Base-by-base conservation (phyloP, 2,329 filamentous ascomycete genomes). In the Botrytis sinoallii region DNA sequence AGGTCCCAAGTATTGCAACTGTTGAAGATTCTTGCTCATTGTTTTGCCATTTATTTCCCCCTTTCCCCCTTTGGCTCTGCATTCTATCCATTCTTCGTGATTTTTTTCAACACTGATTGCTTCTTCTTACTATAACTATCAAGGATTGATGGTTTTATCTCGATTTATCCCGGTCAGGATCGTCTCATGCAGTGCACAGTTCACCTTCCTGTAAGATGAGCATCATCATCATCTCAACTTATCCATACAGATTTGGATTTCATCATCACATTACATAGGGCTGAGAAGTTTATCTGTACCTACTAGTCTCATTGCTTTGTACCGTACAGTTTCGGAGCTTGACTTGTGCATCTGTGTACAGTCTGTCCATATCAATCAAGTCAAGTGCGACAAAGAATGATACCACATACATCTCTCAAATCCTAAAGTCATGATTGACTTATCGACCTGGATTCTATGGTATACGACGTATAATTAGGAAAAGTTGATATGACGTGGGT, bases 201-300 rank as follows among this genome's bases (percentile, higher is more conserved):
- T 59, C 66, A 69, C 52, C 65, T n/a, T 57, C 46, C 66, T 69
- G 52, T 68, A 40, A 42, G 65, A 68, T 29, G 65, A 42, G 35
- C 46, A 55, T 68, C 65, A 44, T 52, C 64, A 55, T 69, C 46
- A 48, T 48, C 66, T 69, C 38, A 69, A 69, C 18, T 68, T 29
- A 29, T 67, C 64, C 44, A 52, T 52, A n/a, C 44, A 67, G 12
- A 38, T 38, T 38, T 57, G 65, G 48, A 68, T 48, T 46, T 16
- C 29, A 25, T 40, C n/a, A 48, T 48, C 65, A 18, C 22, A 66
- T 35, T 35, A n/a, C 29, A 44, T 69, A 69, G 66, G 66, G 66
- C 66, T 69, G 66, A 69, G 66, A 69, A 69, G 66, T 68, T 42
- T 69, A 44, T 69, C 66, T 69, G 32, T 57, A 57, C 52, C 52